Base-by-base conservation (phyloP, 495 filamentous ascomycete genomes). In the Penicillium manginii region DNA sequence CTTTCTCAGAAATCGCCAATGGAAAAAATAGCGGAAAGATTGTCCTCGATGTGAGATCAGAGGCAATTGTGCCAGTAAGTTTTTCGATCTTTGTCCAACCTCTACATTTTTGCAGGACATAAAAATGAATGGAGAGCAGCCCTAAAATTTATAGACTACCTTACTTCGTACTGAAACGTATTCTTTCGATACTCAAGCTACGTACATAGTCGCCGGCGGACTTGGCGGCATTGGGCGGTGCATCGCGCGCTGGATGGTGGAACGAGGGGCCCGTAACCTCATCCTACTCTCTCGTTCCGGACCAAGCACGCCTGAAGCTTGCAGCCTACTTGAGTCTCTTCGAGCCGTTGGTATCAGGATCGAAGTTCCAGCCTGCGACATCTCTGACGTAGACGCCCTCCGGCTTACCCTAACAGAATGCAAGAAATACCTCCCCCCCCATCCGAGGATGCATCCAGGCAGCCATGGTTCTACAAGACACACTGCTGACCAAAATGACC, bases 171-270 rank as follows among this genome's bases (percentile, higher is more conserved):
- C n/a, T n/a, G n/a, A n/a, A 64, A 68, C 7, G 63, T 75, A 35
- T 7, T 39, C 64, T 8, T 18, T 74, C 4, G 54, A 57, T n/a
- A 53, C 71, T 0, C 74, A 86, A 66, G 84, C 78, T 4, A 80
- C 84, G 0, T 89, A 88, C 59, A 67, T 90, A 22, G 66, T 90
- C 22, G 77, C 84, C 50, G 86, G 86, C 33, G 85, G 87, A 11
- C 78, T 84, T 2, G 87, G 86, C 35, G 86, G 86, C 53, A 72
- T 90, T 2, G 86, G 86, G 14, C 72, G 81, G 53, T 79, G 78
- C 53, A 78, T 87, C 56, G 71, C 83, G 2, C 70, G 71, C 7
- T 87, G 83, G 84, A 85, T 90, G 82, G 78, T 80, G 5, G 60
- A 71, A n/a, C 80, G 80, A 37, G 86, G 86, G 2, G 87, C 85